phyloP scores from a whole-genome alignment of 139 green algal genomes.

The Chlamydomonas sphaeroides region DNA sequence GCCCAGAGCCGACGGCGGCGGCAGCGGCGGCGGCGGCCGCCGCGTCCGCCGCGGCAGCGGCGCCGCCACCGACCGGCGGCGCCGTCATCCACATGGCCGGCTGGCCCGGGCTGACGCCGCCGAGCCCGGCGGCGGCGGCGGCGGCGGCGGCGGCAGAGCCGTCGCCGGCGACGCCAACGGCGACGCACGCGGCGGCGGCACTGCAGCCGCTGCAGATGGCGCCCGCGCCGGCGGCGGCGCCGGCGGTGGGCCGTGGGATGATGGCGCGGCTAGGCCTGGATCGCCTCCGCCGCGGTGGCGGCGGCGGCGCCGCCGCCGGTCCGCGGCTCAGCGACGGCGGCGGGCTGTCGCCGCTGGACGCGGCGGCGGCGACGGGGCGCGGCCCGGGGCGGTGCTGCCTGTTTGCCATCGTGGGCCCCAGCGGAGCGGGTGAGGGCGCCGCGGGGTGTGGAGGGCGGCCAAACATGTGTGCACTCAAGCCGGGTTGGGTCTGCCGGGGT shows the following conservation, averaged over 20 bases:
- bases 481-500: no score
- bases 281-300: background rate
- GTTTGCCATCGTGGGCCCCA: conserved; percentile 72
- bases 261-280: conserved; percentile 5
- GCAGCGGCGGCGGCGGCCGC: background rate
- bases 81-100: conserved; percentile 4
- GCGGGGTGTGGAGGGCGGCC: no score
- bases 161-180: background rate
- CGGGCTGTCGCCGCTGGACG: background rate
- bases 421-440: conserved; percentile 63
- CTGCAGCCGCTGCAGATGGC: background rate
- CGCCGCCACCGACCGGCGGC: background rate
- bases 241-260: background rate
- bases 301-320: background rate
- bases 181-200: background rate
- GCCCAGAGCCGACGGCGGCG: conserved; percentile 2
- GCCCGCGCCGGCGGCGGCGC: no score
- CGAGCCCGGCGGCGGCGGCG: background rate
- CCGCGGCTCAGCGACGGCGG: background rate
- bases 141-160: background rate
- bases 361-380: background rate
- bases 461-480: no score
- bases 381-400: conserved; percentile 46
- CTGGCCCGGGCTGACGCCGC: conserved; percentile 2
- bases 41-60: background rate